Conservation (phyloP, 805 yeast genomes). For the Saturnispora sanitii region DNA sequence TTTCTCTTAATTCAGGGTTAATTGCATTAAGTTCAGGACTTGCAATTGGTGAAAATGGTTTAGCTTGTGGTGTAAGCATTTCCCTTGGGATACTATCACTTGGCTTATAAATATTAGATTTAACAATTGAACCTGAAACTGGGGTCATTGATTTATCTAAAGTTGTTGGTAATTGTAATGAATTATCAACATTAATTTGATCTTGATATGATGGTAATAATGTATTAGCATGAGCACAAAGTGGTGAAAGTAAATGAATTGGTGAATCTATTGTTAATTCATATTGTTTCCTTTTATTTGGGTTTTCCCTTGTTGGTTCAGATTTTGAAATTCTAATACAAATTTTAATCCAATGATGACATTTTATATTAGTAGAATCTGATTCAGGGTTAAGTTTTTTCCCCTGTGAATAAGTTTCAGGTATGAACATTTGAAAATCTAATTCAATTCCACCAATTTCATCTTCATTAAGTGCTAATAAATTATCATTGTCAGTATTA, state of each 20-base stretch:
- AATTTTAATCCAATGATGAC: constrained; percentile 93
- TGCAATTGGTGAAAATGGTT: constrained; percentile 42
- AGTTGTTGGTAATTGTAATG: neutral
- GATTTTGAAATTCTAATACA: constrained; percentile 67
- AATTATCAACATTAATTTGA: constrained; percentile 15
- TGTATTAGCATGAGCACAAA: constrained; percentile 75
- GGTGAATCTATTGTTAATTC: constrained; percentile 96
- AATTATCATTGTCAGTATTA: constrained; percentile 33
- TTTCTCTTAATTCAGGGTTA: constrained; percentile 21
- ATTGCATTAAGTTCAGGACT: constrained; percentile 25
- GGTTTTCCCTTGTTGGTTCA: constrained; percentile 39
- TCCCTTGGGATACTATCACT: constrained; percentile 32
- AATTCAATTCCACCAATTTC: constrained; percentile 68
- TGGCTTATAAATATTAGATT: constrained; percentile 49
- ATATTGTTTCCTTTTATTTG: constrained; percentile 69
- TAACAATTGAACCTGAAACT: constrained; percentile 21
- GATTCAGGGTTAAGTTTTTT: constrained; percentile 77
- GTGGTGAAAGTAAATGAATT: constrained; percentile 65
- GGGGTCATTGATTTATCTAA: constrained; percentile 24
- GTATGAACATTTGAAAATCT: constrained; percentile 81
- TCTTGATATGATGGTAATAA: constrained; percentile 58
- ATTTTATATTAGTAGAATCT: constrained; percentile 64
- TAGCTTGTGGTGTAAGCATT: constrained; percentile 54
- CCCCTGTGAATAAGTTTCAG: constrained; percentile 50
- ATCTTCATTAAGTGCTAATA: constrained; percentile 33